Evolutionary conservation across 768 basidiomycete species (phyloP).

Genomic region (Rubroboletus satanas): DNA sequence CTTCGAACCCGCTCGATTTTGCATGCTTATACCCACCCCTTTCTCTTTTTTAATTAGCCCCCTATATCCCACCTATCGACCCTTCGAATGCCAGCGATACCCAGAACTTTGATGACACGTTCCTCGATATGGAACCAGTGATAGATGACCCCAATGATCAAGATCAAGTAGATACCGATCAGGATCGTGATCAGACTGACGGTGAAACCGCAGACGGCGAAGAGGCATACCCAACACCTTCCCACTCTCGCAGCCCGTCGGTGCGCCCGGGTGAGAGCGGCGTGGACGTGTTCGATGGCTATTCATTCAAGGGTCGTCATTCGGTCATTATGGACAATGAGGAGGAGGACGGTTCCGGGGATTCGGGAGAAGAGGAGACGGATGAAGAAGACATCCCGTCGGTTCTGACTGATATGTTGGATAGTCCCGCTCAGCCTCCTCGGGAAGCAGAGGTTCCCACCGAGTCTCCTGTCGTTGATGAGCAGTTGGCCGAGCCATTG

Average conservation of each 20-base stretch:
- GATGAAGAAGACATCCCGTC: conserved; percentile 37
- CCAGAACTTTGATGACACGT: conserved; percentile 96
- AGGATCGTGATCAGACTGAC: conserved; percentile 64
- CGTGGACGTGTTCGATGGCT: conserved; percentile 87
- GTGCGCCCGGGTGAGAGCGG: conserved; percentile 45
- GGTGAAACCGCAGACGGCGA: conserved; percentile 70
- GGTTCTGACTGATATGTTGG: conserved; percentile 16
- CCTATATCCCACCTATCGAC: conserved; percentile 90
- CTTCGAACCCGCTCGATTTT: conserved; percentile 3
- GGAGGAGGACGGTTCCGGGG: conserved; percentile 40
- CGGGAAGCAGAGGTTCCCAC: conserved; percentile 32
- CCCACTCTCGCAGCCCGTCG: conserved; percentile 75
- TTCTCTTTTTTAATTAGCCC: conserved; percentile 47
- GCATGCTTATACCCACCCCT: conserved; percentile 14
- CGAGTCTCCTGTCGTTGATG: conserved; percentile 33
- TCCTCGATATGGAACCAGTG: conserved; percentile 92
- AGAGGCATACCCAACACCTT: conserved; percentile 74
- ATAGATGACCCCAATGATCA: conserved; percentile 73
- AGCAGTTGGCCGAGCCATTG: conserved; percentile 47
- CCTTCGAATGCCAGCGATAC: conserved; percentile 91
- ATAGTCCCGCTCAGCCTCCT: conserved; percentile 22
- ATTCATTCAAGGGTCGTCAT: conserved; percentile 86
- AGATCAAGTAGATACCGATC: conserved; percentile 63
- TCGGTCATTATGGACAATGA: conserved; percentile 76
- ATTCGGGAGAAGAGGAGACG: conserved; percentile 34